Percentiles rank a stretch among this genome's conserved stretches.
Conservation (phyloP, 1,139 yeast genomes). For the Debaryomyces sp. region DNA sequence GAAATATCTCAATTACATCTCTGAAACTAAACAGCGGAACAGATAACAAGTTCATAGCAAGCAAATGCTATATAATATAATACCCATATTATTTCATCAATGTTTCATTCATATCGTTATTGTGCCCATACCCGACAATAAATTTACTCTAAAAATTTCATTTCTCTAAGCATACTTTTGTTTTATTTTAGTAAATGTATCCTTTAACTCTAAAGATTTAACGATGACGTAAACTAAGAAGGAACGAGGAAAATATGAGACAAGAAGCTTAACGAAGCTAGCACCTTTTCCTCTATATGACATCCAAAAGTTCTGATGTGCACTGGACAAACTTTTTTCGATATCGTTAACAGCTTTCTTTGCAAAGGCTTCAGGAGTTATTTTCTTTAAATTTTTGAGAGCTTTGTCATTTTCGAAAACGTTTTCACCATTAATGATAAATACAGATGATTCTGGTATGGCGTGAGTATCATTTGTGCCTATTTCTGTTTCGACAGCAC, state of each 20-base stretch:
- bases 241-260: not conserved
- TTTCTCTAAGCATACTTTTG: not conserved
- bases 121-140: not conserved
- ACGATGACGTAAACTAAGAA: not conserved
- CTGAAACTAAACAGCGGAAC: no score
- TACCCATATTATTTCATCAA: no score
- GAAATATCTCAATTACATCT: no score
- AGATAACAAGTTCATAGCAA: no score
- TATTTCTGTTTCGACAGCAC: conserved; percentile 11
- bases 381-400: not conserved
- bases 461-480: not conserved
- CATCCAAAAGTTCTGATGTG: not conserved
- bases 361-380: not conserved
- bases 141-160: not conserved
- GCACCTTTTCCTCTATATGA: conserved; percentile 1
- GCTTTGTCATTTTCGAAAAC: not conserved
- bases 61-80: no score
- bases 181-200: not conserved
- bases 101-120: no score
- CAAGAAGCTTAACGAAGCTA: not conserved
- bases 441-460: not conserved
- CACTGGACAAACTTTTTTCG: not conserved
- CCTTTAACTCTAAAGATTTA: not conserved
- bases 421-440: not conserved
- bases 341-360: not conserved